A percentile compares a stretch with the other conserved stretches of the same genome.
phyloP scores from a whole-genome alignment of 2,329 filamentous ascomycete species.

The Atkinsonella texensis region DNA sequence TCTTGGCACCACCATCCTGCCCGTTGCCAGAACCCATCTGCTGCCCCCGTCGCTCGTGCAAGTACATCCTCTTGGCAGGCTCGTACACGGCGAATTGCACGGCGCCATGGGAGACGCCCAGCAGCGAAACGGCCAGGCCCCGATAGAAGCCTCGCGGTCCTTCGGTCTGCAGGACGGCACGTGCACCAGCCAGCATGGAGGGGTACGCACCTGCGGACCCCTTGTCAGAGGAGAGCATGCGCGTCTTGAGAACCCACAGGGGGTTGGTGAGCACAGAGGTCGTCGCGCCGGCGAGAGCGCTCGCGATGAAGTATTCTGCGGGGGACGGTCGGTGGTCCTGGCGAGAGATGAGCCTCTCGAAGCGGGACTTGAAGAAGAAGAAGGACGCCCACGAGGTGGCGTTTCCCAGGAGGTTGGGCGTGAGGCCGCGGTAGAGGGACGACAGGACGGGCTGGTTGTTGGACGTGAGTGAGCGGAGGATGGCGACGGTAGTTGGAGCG shows the following conservation, averaged over 20 bases:
- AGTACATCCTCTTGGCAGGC: conserved; percentile 44
- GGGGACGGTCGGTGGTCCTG: conserved; percentile 24
- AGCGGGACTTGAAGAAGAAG: conserved; percentile 61
- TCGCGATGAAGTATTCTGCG: conserved; percentile 71
- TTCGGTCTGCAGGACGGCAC: conserved; percentile 55
- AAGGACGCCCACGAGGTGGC: conserved; percentile 85
- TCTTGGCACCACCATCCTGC: conserved; percentile 8
- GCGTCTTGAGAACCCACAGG: conserved; percentile 96
- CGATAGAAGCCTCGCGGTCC: conserved; percentile 76
- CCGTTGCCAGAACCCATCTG: background rate
- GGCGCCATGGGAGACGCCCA: conserved; percentile 84
- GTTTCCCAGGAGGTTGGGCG: conserved; percentile 85
- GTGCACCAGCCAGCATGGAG: conserved; percentile 59
- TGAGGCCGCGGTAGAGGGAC: conserved; percentile 79
- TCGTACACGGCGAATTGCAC: conserved; percentile 97
- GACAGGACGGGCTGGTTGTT: conserved; percentile 42
- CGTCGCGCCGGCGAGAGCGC: conserved; percentile 55
- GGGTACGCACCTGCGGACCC: conserved; percentile 67
- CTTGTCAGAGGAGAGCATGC: conserved; percentile 81
- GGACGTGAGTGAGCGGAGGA: conserved; percentile 36
- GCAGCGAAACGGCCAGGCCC: conserved; percentile 67
- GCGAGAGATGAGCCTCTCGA: conserved; percentile 34
- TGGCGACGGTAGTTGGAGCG: conserved; percentile 35
- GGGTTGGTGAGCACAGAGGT: conserved; percentile 84
- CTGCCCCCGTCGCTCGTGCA: conserved; percentile 15